Percentiles rank a stretch among this genome's conserved stretches.
phyloP scores from a whole-genome alignment of 2,329 filamentous ascomycete species.

The Exophiala sp. region DNA sequence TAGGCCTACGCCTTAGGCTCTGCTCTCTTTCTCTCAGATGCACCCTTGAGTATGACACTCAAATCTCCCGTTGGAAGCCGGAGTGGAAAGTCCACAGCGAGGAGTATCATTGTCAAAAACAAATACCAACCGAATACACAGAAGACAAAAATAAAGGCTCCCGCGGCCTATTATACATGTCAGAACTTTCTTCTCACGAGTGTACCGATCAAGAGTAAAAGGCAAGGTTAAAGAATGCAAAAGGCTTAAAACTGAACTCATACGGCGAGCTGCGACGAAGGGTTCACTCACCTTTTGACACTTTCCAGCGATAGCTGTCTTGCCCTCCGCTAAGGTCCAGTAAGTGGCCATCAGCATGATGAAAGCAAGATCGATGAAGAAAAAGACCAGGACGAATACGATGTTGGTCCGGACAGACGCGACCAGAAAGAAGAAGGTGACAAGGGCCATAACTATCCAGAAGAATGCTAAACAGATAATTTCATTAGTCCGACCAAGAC shows the following conservation, averaged over 20 bases:
- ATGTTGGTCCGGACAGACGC: conserved; percentile 69
- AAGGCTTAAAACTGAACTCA: too few relatives aligned
- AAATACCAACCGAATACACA: conserved; percentile 54
- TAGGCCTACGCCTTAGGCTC: too few relatives aligned
- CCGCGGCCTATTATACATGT: conserved; percentile 35
- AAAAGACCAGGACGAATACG: conserved; percentile 66
- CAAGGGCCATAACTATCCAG: conserved; percentile 60
- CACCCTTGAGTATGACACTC: conserved; percentile 41
- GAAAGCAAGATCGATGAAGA: conserved; percentile 45
- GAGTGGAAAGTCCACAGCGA: conserved; percentile 54
- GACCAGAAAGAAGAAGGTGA: conserved; percentile 64
- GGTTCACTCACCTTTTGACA: conserved; percentile 9
- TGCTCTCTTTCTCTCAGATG: conserved; percentile 17
- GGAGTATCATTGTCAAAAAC: conserved; percentile 51
- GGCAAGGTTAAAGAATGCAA: too few relatives aligned
- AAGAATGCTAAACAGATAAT: conserved; percentile 49
- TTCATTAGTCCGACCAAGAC: too few relatives aligned
- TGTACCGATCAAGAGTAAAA: too few relatives aligned
- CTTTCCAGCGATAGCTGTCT: conserved; percentile 6
- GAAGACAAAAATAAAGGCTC: conserved; percentile 50
- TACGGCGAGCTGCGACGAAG: not conserved
- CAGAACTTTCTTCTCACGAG: not conserved
- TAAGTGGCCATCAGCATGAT: conserved; percentile 14
- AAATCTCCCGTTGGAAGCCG: conserved; percentile 56
- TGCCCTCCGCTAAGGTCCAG: conserved; percentile 50